A percentile compares a stretch with the other conserved stretches of the same genome.
Conservation (phyloP, 2,329 filamentous ascomycete genomes). For the Fusarium agapanthi region DNA sequence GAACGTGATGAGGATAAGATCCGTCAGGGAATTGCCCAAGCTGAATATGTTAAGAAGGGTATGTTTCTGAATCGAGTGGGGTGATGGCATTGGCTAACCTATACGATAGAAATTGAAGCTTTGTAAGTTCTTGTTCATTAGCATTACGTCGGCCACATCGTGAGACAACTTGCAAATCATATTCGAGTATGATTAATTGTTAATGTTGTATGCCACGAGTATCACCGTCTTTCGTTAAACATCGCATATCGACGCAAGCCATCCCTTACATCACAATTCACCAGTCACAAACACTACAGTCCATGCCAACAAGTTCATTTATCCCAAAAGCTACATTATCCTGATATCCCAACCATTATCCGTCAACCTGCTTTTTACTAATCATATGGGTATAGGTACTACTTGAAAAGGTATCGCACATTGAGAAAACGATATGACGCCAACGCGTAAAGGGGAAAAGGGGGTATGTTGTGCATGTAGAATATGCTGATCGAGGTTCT, state of each 20-base stretch:
- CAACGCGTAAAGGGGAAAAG: constrained; percentile 41
- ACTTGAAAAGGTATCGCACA: constrained; percentile 89
- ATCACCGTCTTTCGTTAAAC: not conserved
- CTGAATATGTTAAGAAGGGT: constrained; percentile 94
- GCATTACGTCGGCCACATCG: not conserved
- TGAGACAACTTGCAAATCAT: not conserved
- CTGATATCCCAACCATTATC: constrained; percentile 7
- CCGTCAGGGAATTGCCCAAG: constrained; percentile 75
- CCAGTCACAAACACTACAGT: not conserved
- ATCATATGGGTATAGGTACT: constrained; percentile 52
- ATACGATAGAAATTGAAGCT: constrained; percentile 80
- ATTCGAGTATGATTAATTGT: not conserved
- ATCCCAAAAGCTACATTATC: constrained; percentile 11
- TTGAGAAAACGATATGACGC: constrained; percentile 81
- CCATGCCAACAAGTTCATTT: constrained; percentile 16
- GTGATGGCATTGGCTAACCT: not conserved
- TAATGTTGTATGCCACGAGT: not conserved
- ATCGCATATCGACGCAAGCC: not conserved
- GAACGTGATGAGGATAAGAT: constrained; percentile 80
- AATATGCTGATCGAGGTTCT: constrained; percentile 3
- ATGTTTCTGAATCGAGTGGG: not conserved
- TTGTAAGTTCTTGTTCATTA: constrained; percentile 68
- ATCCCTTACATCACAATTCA: not conserved
- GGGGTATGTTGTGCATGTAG: constrained; percentile 10
- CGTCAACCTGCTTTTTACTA: constrained; percentile 32